Evolutionary conservation across 805 yeast genomes (phyloP), one percentile per base, ranked within the genome.

Genomic region (Yamadazyma sp.): DNA sequence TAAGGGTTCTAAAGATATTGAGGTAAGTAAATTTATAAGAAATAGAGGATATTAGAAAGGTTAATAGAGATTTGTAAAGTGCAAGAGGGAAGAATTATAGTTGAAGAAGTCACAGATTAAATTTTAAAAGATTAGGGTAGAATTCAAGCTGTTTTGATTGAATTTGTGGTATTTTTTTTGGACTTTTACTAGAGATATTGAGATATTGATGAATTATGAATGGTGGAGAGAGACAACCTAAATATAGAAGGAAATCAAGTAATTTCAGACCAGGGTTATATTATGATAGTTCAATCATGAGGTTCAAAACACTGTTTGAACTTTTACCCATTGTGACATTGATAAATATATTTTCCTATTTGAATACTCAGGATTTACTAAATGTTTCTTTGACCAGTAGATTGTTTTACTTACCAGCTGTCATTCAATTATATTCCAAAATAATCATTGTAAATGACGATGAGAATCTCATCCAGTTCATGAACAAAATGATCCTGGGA

Each of bases 401-500:
- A 22, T 33, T 40, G 30, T 45, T 56, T n/a, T 58, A 55, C 33
- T 38, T 52, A 12, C 61, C 58, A 2, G 60, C 63, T 1, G 48
- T 48, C 1, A 37, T 37, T 17, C 43, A 50, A 19, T 30, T 60
- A 9, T 57, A 58, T 40, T 37, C 40, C 11, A 47, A 43, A 20
- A 44, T 58, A 8, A 41, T 52, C 2, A 40, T 60, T 14, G 30
- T 40, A 9, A 30, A 31, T 9, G 36, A 38, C 13, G 36, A 38
- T n/a, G 23, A n/a, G 1, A 25, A 19, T 16, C 21, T 36, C 1
- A 5, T 30, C 7, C 15, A 22, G n/a, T 36, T 40, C 21, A 19
- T 40, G n/a, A 31, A 22, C 9, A 13, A 15, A 4, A 29, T 30
- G 22, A 21, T 13, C 2, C 6, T 9, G 11, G 15, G 14, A 7